These are phyloP conservation scores for Phytophthora constricta DNA, from an alignment of 352 stramenopile species.

Conservation along the genomic window DNA sequence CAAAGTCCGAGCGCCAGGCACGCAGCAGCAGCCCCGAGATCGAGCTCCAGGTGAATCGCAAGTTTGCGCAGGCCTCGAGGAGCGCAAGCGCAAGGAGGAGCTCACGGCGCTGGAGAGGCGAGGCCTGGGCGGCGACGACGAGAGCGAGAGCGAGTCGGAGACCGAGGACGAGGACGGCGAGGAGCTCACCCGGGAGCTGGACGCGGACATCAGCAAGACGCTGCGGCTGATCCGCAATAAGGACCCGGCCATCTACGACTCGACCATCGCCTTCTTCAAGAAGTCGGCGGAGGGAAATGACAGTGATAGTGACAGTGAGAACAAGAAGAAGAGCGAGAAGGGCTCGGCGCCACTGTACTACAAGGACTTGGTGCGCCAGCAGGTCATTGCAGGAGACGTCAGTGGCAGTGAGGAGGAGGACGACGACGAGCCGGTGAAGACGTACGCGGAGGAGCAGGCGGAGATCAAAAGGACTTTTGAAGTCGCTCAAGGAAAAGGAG, in stretches of 20 bases:
- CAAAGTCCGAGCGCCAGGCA: conserved; percentile 4
- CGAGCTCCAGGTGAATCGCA: conserved; percentile 79
- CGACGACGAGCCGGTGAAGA: conserved; percentile 47
- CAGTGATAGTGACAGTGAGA: conserved; percentile 26
- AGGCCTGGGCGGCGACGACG: conserved; percentile 42
- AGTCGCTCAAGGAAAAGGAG: conserved; percentile 51
- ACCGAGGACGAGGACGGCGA: conserved; percentile 88
- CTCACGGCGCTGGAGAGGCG: conserved; percentile 62
- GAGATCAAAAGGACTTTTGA: conserved; percentile 78
- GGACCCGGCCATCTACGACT: conserved; percentile 94
- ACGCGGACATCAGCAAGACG: conserved; percentile 83
- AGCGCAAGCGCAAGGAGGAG: conserved; percentile 86
- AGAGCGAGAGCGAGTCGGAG: conserved; percentile 79
- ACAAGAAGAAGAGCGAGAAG: conserved; percentile 44
- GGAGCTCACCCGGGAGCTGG: conserved; percentile 73
- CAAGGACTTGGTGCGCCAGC: conserved; percentile 96
- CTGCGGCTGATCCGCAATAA: conserved; percentile 92
- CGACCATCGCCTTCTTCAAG: conserved; percentile 90
- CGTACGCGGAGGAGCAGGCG: conserved; percentile 75
- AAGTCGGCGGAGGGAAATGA: conserved; percentile 35
- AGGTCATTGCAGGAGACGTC: conserved; percentile 90
- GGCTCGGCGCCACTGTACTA: conserved; percentile 74
- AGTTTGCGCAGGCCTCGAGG: conserved; percentile 77
- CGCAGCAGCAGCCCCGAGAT: conserved; percentile 22
- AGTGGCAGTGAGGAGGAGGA: conserved; percentile 76